Evolutionary conservation across 768 basidiomycete species (phyloP).

Genomic region (Lactarius hatsudake): DNA sequence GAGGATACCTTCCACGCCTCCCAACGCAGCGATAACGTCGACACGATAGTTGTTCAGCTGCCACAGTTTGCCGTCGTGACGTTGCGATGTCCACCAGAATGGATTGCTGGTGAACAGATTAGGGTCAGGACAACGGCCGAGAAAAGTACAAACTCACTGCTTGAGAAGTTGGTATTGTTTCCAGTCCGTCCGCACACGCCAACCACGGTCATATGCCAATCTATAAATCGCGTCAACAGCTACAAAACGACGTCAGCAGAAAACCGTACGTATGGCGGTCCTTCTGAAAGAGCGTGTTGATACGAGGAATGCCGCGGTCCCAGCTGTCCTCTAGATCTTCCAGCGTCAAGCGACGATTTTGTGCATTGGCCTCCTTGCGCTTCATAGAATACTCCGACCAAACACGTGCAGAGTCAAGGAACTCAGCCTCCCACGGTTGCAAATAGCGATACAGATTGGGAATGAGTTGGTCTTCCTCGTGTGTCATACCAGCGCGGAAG

Average conservation of each 20-base stretch:
- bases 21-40: conserved; percentile 96
- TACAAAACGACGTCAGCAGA: conserved; percentile 8
- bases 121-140: not conserved
- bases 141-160: conserved; percentile 52
- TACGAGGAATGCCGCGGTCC: conserved; percentile 98
- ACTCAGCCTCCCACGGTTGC: conserved; percentile 97
- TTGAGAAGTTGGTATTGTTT: conserved; percentile 94
- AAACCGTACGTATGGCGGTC: conserved; percentile 81
- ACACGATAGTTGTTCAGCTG: conserved; percentile 98
- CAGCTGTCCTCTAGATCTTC: conserved; percentile 98
- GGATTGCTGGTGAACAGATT: conserved; percentile 61
- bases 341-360: conserved; percentile 92
- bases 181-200: conserved; percentile 98
- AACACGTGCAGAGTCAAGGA: conserved; percentile 95
- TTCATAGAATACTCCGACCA: conserved; percentile 99
- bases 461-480: conserved; percentile 92
- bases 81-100: conserved; percentile 99
- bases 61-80: conserved; percentile 96
- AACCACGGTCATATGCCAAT: conserved; percentile 96
- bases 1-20: conserved; percentile 93
- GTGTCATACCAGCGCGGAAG: conserved; percentile 99
- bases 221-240: conserved; percentile 36
- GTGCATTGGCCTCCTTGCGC: conserved; percentile 98
- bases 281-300: conserved; percentile 99
- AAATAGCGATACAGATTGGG: conserved; percentile 97